These are phyloP conservation scores for Achaetomiella virescens DNA, from an alignment of 495 filamentous ascomycete genomes.

Conservation along the genomic window DNA sequence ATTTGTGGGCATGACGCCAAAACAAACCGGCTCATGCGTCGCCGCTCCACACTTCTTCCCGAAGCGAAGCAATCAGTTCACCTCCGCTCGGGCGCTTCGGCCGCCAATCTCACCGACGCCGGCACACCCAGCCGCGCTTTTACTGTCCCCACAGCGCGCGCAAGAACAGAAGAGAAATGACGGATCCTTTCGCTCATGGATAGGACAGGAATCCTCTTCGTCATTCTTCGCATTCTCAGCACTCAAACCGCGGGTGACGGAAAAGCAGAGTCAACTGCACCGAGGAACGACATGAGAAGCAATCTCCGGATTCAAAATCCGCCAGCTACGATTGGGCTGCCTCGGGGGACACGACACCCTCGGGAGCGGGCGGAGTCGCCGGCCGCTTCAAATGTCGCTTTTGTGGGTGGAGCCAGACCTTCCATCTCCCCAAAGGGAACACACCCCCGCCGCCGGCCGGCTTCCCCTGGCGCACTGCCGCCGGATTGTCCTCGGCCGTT, in stretches of 20 bases:
- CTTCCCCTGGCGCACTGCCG: too few species aligned
- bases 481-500: too few species aligned
- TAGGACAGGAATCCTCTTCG: too few species aligned
- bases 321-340: neutral
- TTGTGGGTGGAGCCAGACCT: conserved; percentile 6
- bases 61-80: conserved; percentile 3
- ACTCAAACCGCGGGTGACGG: neutral
- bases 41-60: conserved; percentile 18
- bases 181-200: too few species aligned
- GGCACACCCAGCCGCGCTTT: neutral
- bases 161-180: too few species aligned
- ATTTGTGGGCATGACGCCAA: neutral
- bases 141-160: neutral
- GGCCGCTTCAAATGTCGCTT: conserved; percentile 2
- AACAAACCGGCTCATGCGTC: conserved; percentile 2
- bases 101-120: conserved; percentile 5
- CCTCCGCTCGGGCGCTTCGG: conserved; percentile 12
- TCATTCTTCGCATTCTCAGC: neutral
- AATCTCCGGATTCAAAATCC: conserved; percentile 5
- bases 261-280: neutral
- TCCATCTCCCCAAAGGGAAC: too few species aligned
- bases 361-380: conserved; percentile 9
- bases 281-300: neutral
- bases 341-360: conserved; percentile 4
- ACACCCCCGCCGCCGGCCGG: too few species aligned